A percentile compares a stretch with the other conserved stretches of the same genome.
phyloP scores from a whole-genome alignment of 1,139 yeast species.

The Diutina pseudorugosa region DNA sequence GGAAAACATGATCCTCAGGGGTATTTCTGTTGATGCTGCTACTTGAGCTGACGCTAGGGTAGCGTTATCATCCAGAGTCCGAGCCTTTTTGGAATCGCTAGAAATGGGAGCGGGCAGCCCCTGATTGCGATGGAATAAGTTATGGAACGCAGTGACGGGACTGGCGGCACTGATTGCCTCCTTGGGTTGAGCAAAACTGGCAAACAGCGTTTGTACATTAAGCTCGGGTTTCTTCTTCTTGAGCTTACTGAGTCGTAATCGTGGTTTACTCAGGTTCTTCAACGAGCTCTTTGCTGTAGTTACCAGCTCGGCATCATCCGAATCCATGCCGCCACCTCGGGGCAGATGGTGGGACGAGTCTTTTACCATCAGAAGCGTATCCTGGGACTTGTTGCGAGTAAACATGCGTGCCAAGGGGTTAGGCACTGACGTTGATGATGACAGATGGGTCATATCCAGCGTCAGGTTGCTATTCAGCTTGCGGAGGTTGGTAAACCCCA shows the following conservation, averaged over 20 bases:
- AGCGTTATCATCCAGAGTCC: not conserved
- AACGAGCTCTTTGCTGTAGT: not conserved
- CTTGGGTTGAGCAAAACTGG: not conserved
- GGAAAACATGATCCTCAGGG: not conserved
- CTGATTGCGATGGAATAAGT: not conserved
- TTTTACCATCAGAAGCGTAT: not conserved
- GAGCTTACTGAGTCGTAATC: not conserved
- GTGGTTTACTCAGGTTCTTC: not conserved
- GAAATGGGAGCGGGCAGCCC: not conserved
- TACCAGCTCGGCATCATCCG: not conserved
- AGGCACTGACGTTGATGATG: not conserved
- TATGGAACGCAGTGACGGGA: not conserved
- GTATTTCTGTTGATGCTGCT: not conserved
- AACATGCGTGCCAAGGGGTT: not conserved
- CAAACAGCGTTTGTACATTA: not conserved
- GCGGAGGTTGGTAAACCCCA: constrained; percentile 1
- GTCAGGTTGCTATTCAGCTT: not conserved
- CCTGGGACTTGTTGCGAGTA: not conserved
- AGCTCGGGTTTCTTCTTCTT: not conserved
- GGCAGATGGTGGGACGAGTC: not conserved
- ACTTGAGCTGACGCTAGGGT: not conserved
- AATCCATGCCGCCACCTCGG: not conserved
- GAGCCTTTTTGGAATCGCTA: not conserved
- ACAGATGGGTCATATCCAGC: not conserved
- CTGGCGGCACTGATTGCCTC: not conserved